Conservation (phyloP, 1,139 yeast genomes). For the Kazachstania sp. region DNA sequence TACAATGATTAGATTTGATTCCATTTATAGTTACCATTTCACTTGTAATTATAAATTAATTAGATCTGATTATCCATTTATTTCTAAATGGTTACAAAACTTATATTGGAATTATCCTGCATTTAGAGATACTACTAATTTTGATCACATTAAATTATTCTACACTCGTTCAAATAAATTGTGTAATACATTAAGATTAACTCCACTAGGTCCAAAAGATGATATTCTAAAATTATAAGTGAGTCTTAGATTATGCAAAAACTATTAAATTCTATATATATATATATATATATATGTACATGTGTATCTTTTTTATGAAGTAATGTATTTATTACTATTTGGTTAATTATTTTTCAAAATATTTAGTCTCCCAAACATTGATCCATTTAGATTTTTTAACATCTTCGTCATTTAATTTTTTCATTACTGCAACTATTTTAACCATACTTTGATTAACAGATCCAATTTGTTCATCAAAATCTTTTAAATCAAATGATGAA, state of each 20-base stretch:
- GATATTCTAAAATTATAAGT: constrained; percentile 8
- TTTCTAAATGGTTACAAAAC: constrained; percentile 68
- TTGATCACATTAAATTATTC: constrained; percentile 79
- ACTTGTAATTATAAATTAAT: constrained; percentile 77
- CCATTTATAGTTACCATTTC: constrained; percentile 84
- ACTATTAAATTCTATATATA: neutral
- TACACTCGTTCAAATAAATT: constrained; percentile 55
- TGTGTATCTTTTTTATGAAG: neutral
- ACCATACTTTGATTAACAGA: constrained; percentile 12
- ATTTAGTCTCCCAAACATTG: constrained; percentile 28
- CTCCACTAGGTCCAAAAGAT: constrained; percentile 10
- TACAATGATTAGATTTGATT: constrained; percentile 75
- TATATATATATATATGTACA: too few relatives aligned
- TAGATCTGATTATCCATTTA: constrained; percentile 62
- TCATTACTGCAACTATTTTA: constrained; percentile 18
- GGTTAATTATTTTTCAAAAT: constrained; percentile 11
- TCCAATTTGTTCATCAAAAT: constrained; percentile 13
- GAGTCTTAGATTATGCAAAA: too few relatives aligned
- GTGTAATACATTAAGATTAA: constrained; percentile 5
- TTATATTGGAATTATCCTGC: constrained; percentile 75
- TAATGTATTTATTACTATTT: neutral
- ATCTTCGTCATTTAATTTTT: constrained; percentile 20
- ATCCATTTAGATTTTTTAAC: constrained; percentile 26
- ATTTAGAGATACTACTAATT: constrained; percentile 67
- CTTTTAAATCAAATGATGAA: constrained; percentile 15